These are phyloP conservation scores for Psilocybe mexicana DNA, from an alignment of 1,284 basidiomycete genomes.

Conservation along the genomic window DNA sequence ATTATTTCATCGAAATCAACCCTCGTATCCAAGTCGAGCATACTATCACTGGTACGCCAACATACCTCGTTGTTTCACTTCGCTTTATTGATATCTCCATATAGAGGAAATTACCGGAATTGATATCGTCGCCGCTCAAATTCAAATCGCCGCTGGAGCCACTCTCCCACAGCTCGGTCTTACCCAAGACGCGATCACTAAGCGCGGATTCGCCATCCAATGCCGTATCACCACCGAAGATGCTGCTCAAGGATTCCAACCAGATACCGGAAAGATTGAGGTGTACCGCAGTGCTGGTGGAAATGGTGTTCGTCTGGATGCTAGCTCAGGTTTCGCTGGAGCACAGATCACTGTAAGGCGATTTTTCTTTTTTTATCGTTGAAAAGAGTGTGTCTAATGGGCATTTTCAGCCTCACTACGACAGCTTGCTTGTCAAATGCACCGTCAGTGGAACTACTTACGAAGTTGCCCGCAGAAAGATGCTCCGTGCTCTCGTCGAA, in stretches of 20 bases:
- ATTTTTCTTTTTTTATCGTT: not conserved
- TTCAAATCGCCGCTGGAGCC: constrained; percentile 97
- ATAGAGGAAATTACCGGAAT: constrained; percentile 98
- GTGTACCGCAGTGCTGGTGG: constrained; percentile 99
- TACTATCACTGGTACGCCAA: constrained; percentile 83
- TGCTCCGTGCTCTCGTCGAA: constrained; percentile 97
- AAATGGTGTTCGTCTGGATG: constrained; percentile 97
- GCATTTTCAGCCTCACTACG: constrained; percentile 84
- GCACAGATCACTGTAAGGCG: constrained; percentile 93
- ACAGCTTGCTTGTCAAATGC: constrained; percentile 97
- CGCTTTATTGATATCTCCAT: constrained; percentile 10
- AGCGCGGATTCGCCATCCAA: constrained; percentile 97
- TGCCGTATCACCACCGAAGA: constrained; percentile 99
- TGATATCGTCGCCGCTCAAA: constrained; percentile 98
- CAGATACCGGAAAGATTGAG: constrained; percentile 99
- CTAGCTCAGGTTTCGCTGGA: constrained; percentile 97
- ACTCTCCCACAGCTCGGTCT: constrained; percentile 94
- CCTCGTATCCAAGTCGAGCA: constrained; percentile 99
- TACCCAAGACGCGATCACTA: constrained; percentile 95
- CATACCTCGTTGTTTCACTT: not conserved
- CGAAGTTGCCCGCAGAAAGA: constrained; percentile 97
- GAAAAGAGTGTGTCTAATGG: constrained; percentile 1
- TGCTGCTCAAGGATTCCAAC: constrained; percentile 88
- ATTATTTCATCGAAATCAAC: constrained; percentile 99
- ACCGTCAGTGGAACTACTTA: constrained; percentile 97